Percentiles rank a stretch among this genome's conserved stretches.
Evolutionary conservation across 257 asterid species (phyloP).

Genomic region (Buddleja alternifolia): DNA sequence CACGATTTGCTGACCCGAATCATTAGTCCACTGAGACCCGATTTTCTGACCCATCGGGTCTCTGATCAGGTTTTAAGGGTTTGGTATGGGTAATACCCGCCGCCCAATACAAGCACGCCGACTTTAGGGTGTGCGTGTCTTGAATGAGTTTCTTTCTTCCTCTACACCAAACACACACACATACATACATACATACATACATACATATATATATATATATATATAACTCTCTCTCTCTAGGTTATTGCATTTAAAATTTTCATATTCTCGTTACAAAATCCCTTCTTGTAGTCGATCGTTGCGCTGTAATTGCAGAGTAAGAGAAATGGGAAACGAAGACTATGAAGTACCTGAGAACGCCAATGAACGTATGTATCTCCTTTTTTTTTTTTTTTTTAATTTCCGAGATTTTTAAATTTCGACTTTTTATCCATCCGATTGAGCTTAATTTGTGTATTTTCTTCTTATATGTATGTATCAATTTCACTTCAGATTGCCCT

Average conservation of each 20-base stretch:
- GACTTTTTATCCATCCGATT: background rate
- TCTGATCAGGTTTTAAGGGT: too few species aligned
- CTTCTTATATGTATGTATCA: background rate
- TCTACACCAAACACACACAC: too few species aligned
- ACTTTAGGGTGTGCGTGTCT: background rate
- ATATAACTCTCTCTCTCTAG: background rate
- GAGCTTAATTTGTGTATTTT: background rate
- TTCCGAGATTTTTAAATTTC: background rate
- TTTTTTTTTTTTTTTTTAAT: background rate
- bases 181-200: too few species aligned
- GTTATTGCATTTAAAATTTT: background rate
- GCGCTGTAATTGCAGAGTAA: background rate
- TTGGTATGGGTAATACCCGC: too few species aligned
- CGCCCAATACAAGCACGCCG: background rate
- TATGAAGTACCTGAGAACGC: slow-evolving; percentile 63
- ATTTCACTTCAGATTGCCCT: slow-evolving; percentile 70
- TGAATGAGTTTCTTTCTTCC: background rate
- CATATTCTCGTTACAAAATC: background rate
- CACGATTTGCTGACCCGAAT: too few species aligned
- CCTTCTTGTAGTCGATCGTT: background rate
- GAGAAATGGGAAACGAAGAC: slow-evolving; percentile 43
- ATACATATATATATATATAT: too few species aligned
- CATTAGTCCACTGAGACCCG: too few species aligned
- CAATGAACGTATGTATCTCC: slow-evolving; percentile 53
- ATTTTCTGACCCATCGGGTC: too few species aligned